Evolutionary conservation across 257 asterid genomes (phyloP).

Genomic region (Asclepias syriaca): DNA sequence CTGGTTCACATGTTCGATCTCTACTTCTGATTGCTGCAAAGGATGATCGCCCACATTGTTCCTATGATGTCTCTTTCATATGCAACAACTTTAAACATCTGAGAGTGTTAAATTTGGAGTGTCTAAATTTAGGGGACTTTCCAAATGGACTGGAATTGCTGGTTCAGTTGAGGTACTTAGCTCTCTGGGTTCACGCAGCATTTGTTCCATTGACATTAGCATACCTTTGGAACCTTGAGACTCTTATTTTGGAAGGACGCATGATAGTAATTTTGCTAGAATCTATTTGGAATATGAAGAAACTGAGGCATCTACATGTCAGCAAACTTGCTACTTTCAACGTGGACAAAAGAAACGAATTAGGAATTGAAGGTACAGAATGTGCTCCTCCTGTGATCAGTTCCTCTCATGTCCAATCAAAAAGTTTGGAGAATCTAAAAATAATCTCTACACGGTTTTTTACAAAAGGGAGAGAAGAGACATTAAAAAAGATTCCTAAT

Average conservation of each 20-base stretch:
- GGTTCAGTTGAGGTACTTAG: constrained; percentile 20
- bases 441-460: too few species aligned
- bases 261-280: background rate
- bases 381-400: background rate
- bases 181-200: background rate
- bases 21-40: too few species aligned
- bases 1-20: background rate
- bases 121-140: background rate
- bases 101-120: constrained; percentile 4
- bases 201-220: background rate
- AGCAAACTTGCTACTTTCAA: background rate
- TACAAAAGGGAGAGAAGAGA: too few species aligned
- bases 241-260: background rate
- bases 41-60: too few species aligned
- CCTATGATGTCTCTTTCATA: background rate
- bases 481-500: background rate
- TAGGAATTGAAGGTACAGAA: background rate
- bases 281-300: constrained; percentile 4
- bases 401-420: too few species aligned
- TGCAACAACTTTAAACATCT: constrained; percentile 1
- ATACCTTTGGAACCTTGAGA: constrained; percentile 10
- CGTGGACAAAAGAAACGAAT: too few species aligned
- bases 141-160: background rate
- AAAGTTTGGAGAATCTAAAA: background rate
- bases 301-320: constrained; percentile 13